Percentiles rank a stretch among this genome's conserved stretches.
These are phyloP conservation scores for Torulaspora indica DNA, from an alignment of 805 yeast species.

Conservation along the genomic window DNA sequence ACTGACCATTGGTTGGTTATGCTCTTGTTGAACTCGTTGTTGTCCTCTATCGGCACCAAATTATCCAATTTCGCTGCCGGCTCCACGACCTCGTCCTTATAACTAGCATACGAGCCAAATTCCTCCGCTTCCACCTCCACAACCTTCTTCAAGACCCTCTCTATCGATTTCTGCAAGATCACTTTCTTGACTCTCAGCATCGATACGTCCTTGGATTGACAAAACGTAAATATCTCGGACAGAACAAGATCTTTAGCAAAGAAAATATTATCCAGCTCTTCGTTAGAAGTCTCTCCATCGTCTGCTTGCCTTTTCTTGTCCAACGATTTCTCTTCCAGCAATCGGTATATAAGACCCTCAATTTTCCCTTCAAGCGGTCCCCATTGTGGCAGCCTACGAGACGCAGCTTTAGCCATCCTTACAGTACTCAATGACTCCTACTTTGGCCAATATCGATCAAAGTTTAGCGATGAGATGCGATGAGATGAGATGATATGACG, in stretches of 20 bases:
- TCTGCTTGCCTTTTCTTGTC: constrained; percentile 32
- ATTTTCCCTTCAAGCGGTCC: constrained; percentile 52
- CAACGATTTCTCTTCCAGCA: constrained; percentile 57
- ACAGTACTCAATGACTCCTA: neutral
- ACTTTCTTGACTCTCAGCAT: constrained; percentile 65
- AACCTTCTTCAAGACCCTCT: constrained; percentile 50
- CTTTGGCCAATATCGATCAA: neutral
- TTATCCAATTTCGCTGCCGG: constrained; percentile 36
- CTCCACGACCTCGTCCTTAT: constrained; percentile 28
- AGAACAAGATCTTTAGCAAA: constrained; percentile 56
- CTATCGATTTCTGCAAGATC: constrained; percentile 58
- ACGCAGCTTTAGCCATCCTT: constrained; percentile 36
- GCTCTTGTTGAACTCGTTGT: constrained; percentile 69
- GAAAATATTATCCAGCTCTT: constrained; percentile 41
- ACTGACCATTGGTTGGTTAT: constrained; percentile 68
- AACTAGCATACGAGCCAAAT: constrained; percentile 31
- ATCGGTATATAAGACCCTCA: constrained; percentile 48
- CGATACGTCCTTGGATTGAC: constrained; percentile 61
- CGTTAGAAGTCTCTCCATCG: constrained; percentile 23
- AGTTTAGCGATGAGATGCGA: neutral
- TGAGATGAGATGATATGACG: constrained; percentile 10
- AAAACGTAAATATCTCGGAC: constrained; percentile 51
- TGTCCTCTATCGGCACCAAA: constrained; percentile 60
- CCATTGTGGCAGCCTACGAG: constrained; percentile 25
- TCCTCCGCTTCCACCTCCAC: constrained; percentile 61